A percentile compares a stretch with the other conserved stretches of the same genome.
These are phyloP conservation scores for Coemansia sp. DNA, from an alignment of 192 early-diverging fungal genomes.

Conservation along the genomic window DNA sequence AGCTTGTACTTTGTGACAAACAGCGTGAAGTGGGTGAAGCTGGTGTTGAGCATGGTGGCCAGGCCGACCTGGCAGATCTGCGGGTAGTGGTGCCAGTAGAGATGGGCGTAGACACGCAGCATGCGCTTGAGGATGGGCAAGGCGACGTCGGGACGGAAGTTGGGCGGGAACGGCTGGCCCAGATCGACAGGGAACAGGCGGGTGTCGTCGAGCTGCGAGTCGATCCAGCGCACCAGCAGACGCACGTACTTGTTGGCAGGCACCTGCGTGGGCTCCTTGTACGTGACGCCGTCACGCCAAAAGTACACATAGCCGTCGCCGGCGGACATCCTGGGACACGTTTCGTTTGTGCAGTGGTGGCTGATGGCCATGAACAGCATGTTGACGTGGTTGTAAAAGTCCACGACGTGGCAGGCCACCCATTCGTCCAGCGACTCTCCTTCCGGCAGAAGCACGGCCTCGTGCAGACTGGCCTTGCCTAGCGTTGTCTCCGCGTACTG, in stretches of 20 bases:
- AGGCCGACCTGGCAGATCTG: slow-evolving; percentile 74
- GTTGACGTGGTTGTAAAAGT: slow-evolving; percentile 97
- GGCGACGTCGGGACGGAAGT: slow-evolving; percentile 65
- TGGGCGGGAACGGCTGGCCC: slow-evolving; percentile 70
- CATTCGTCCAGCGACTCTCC: slow-evolving; percentile 90
- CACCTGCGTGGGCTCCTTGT: slow-evolving; percentile 84
- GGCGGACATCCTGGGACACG: slow-evolving; percentile 90
- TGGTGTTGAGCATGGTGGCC: slow-evolving; percentile 89
- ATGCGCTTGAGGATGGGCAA: slow-evolving; percentile 82
- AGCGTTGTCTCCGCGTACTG: slow-evolving; percentile 71
- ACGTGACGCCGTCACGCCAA: slow-evolving; percentile 81
- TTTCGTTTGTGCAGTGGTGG: slow-evolving; percentile 84
- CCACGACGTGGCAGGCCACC: slow-evolving; percentile 90
- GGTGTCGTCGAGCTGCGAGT: slow-evolving; percentile 82
- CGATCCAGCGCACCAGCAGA: slow-evolving; percentile 82
- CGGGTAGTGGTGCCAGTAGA: slow-evolving; percentile 85
- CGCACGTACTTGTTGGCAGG: slow-evolving; percentile 90
- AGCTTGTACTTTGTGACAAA: slow-evolving; percentile 88
- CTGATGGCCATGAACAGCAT: slow-evolving; percentile 86
- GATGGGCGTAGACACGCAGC: slow-evolving; percentile 91
- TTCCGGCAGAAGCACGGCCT: slow-evolving; percentile 79
- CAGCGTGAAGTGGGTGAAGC: slow-evolving; percentile 90
- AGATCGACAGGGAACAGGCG: slow-evolving; percentile 82
- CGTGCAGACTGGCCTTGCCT: slow-evolving; percentile 74
- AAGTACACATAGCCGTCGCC: slow-evolving; percentile 83